Evolutionary conservation across 495 filamentous ascomycete species (phyloP).

Genomic region (Filosporella fistucella): DNA sequence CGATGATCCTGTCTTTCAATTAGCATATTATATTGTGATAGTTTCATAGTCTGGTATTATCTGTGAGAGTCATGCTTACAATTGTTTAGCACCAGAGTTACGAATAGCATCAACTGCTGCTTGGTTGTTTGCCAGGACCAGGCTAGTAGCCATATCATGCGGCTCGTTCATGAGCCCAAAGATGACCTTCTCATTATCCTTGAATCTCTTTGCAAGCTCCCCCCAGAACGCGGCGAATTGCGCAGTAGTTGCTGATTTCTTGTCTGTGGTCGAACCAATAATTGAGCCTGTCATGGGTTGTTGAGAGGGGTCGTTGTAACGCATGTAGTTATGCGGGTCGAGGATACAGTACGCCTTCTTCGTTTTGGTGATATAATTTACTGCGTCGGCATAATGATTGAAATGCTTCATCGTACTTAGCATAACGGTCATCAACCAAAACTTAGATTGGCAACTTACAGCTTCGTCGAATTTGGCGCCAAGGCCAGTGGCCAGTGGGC

Average conservation of each 20-base stretch:
- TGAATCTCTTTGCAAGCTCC: conserved; percentile 42
- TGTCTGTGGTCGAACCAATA: conserved; percentile 41
- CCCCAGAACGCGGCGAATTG: conserved; percentile 51
- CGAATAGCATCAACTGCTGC: conserved; percentile 45
- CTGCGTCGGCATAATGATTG: conserved; percentile 38
- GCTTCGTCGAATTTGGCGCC: conserved; percentile 46
- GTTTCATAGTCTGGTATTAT: background rate
- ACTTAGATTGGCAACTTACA: conserved; percentile 4
- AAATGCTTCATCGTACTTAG: conserved; percentile 31
- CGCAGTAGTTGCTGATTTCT: conserved; percentile 37
- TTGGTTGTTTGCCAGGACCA: conserved; percentile 44
- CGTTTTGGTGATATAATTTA: conserved; percentile 47
- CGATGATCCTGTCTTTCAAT: conserved; percentile 43
- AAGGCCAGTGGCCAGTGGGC: conserved; percentile 38
- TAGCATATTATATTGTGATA: conserved; percentile 27
- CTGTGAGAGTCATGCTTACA: conserved; percentile 6
- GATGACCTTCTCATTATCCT: conserved; percentile 43
- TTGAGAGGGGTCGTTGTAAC: conserved; percentile 46
- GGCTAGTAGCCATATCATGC: conserved; percentile 43
- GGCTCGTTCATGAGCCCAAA: conserved; percentile 42
- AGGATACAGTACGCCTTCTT: conserved; percentile 43
- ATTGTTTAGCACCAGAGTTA: conserved; percentile 29
- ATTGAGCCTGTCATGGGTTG: conserved; percentile 45
- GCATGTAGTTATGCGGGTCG: conserved; percentile 53
- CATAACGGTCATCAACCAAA: background rate